Conservation (phyloP, 1,284 basidiomycete species). For the Trichosporon faecale region DNA sequence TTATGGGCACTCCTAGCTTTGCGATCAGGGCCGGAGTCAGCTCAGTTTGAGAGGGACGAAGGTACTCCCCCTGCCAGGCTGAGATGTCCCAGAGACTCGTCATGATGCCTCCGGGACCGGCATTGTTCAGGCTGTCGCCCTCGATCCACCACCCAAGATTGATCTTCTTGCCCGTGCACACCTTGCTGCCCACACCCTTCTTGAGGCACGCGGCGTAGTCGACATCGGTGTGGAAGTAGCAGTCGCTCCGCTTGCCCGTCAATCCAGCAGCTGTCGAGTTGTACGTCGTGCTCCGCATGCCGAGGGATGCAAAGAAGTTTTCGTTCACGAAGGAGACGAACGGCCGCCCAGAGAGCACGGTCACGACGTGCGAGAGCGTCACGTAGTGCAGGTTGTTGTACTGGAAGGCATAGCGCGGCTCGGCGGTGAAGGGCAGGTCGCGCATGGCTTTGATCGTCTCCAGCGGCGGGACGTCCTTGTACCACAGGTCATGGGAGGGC, state of each 20-base stretch:
- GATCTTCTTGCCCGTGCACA: slow-evolving; percentile 23
- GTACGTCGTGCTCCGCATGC: slow-evolving; percentile 34
- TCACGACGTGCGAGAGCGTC: slow-evolving; percentile 31
- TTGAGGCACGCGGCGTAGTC: slow-evolving; percentile 20
- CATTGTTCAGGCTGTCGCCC: slow-evolving; percentile 22
- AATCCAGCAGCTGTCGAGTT: slow-evolving; percentile 13
- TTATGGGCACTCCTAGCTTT: not conserved
- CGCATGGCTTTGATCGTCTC: slow-evolving; percentile 18
- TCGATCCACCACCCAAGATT: slow-evolving; percentile 30
- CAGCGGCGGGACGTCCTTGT: not conserved
- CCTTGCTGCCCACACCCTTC: not conserved
- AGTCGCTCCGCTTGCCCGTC: slow-evolving; percentile 21
- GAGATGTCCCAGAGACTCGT: slow-evolving; percentile 30
- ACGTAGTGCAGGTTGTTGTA: slow-evolving; percentile 43
- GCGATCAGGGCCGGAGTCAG: slow-evolving; percentile 16
- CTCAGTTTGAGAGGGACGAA: not conserved
- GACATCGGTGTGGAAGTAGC: slow-evolving; percentile 19
- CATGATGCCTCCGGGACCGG: slow-evolving; percentile 36
- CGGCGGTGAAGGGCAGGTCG: slow-evolving; percentile 34
- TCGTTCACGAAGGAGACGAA: slow-evolving; percentile 30
- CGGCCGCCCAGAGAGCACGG: slow-evolving; percentile 27
- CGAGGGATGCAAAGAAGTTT: slow-evolving; percentile 39
- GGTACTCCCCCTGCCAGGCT: not conserved
- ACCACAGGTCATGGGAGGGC: slow-evolving; percentile 33
- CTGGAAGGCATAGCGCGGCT: slow-evolving; percentile 36